Conservation (phyloP, 1,139 yeast genomes). For the Yamadazyma aaseri region DNA sequence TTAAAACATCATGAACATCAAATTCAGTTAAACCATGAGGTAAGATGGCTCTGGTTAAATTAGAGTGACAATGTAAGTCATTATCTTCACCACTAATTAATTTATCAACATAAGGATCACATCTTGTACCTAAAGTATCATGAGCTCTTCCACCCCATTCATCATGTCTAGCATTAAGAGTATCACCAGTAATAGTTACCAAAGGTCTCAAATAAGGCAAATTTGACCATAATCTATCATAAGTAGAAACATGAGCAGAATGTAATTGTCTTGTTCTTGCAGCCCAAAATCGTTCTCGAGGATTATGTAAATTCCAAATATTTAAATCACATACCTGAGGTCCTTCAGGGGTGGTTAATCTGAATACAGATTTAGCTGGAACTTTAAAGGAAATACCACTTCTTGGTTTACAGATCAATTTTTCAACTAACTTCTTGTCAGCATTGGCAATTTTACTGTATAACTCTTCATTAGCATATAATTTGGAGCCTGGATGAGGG, state of each 20-base stretch:
- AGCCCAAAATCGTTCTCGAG: conserved; percentile 68
- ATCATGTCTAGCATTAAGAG: conserved; percentile 54
- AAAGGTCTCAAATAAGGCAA: conserved; percentile 63
- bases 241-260: conserved; percentile 62
- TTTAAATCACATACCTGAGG: conserved; percentile 72
- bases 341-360: conserved; percentile 65
- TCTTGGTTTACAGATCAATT: conserved; percentile 48
- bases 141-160: conserved; percentile 68
- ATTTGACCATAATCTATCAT: conserved; percentile 63
- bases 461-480: conserved; percentile 48
- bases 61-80: conserved; percentile 68
- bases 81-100: conserved; percentile 62
- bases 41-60: conserved; percentile 55
- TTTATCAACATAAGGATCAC: conserved; percentile 69
- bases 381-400: conserved; percentile 62
- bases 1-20: conserved; percentile 68
- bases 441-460: conserved; percentile 47
- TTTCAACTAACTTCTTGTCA: conserved; percentile 34
- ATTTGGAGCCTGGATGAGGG: conserved; percentile 53
- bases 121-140: conserved; percentile 65
- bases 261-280: conserved; percentile 67
- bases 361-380: conserved; percentile 56
- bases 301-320: conserved; percentile 60
- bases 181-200: conserved; percentile 62
- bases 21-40: conserved; percentile 62